Conservation (phyloP, 192 early-diverging fungal species). For the Podila epigama region DNA sequence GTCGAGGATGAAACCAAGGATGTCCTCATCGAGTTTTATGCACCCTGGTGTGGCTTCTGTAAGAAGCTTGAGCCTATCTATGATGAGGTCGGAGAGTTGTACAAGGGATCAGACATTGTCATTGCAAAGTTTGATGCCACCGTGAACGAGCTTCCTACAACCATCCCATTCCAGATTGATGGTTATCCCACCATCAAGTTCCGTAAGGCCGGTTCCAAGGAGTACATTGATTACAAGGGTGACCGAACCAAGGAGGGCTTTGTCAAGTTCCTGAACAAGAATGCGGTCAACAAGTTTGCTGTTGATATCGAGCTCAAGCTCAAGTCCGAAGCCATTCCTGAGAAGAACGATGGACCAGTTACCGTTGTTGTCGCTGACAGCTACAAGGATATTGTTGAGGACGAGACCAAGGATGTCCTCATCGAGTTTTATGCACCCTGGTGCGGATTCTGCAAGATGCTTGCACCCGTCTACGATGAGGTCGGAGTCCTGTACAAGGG, state of each 20-base stretch:
- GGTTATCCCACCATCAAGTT: slow-evolving; percentile 94
- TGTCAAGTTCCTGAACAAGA: slow-evolving; percentile 76
- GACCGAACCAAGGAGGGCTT: slow-evolving; percentile 79
- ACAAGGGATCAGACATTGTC: slow-evolving; percentile 45
- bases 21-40: slow-evolving; percentile 72
- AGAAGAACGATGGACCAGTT: slow-evolving; percentile 80
- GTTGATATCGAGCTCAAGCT: slow-evolving; percentile 19
- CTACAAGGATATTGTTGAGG: slow-evolving; percentile 80
- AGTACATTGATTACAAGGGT: slow-evolving; percentile 80
- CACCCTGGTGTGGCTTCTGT: slow-evolving; percentile 47
- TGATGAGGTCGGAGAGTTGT: slow-evolving; percentile 75
- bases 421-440: slow-evolving; percentile 65
- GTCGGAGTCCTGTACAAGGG: slow-evolving; percentile 9
- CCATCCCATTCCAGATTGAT: slow-evolving; percentile 66
- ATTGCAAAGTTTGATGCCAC: slow-evolving; percentile 93
- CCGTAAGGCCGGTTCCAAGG: slow-evolving; percentile 78
- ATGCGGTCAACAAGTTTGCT: slow-evolving; percentile 61
- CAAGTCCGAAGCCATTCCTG: slow-evolving; percentile 82
- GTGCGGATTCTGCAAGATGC: slow-evolving; percentile 49
- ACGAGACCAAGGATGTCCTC: slow-evolving; percentile 67
- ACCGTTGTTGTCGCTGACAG: slow-evolving; percentile 83
- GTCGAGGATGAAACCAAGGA: slow-evolving; percentile 71
- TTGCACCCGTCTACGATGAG: slow-evolving; percentile 76
- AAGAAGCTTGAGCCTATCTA: slow-evolving; percentile 72
- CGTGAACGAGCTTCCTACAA: slow-evolving; percentile 86